A percentile compares a stretch with the other conserved stretches of the same genome.
These are phyloP conservation scores for Tephrocybe sp. DNA, from an alignment of 768 basidiomycete species.

Conservation along the genomic window DNA sequence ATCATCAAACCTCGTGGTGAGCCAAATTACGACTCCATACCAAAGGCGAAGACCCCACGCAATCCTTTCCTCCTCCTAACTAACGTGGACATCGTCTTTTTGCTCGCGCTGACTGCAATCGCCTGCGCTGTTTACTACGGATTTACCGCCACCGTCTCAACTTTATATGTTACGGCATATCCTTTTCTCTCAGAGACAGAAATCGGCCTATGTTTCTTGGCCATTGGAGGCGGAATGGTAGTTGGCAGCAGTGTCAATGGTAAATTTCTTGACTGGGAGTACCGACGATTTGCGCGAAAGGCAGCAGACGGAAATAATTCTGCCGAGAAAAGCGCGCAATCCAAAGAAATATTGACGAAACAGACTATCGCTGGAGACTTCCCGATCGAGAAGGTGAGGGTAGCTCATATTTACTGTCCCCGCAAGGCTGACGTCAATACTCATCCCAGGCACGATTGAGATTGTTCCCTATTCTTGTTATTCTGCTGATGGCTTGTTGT, in stretches of 20 bases:
- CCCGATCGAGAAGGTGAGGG: slow-evolving; percentile 52
- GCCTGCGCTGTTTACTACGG: slow-evolving; percentile 59
- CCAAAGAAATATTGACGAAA: slow-evolving; percentile 9
- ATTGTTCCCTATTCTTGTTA: slow-evolving; percentile 39
- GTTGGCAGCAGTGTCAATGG: slow-evolving; percentile 62
- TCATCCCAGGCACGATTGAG: slow-evolving; percentile 45
- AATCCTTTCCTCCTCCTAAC: slow-evolving; percentile 60
- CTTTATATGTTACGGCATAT: slow-evolving; percentile 59
- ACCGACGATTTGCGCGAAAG: slow-evolving; percentile 38
- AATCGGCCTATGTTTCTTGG: slow-evolving; percentile 77
- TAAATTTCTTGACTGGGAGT: slow-evolving; percentile 66
- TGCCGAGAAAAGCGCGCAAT: slow-evolving; percentile 13
- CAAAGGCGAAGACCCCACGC: slow-evolving; percentile 39
- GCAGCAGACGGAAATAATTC: slow-evolving; percentile 23
- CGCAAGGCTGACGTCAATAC: neutral
- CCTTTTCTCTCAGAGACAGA: slow-evolving; percentile 58
- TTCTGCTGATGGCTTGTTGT: slow-evolving; percentile 38
- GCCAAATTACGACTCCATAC: slow-evolving; percentile 21
- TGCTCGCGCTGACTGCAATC: slow-evolving; percentile 52
- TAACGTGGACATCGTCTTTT: slow-evolving; percentile 54
- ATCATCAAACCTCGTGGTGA: slow-evolving; percentile 32
- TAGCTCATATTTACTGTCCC: neutral
- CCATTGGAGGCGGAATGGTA: slow-evolving; percentile 71
- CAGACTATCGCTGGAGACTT: slow-evolving; percentile 36
- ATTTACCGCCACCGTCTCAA: slow-evolving; percentile 59